Conservation (phyloP, 306 rosid species). For the Quercus gilva region DNA sequence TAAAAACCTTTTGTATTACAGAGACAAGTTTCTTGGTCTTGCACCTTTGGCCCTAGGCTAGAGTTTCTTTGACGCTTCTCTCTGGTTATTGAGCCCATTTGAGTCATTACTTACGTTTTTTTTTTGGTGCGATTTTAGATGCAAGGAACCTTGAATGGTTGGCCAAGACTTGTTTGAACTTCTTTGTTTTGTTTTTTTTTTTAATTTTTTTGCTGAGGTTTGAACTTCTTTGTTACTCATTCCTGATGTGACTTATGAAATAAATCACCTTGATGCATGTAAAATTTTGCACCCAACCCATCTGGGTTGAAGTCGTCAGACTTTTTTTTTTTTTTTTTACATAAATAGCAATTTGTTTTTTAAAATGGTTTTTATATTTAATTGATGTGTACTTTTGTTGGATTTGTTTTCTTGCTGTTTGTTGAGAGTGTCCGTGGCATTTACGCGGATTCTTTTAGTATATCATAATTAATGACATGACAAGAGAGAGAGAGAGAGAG, state of each 20-base stretch:
- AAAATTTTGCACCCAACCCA: not conserved
- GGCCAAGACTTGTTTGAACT: not conserved
- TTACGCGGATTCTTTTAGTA: not conserved
- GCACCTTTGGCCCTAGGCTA: not conserved
- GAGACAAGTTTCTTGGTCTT: not conserved
- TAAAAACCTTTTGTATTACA: not conserved
- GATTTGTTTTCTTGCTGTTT: slow-evolving; percentile 46
- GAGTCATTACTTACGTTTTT: not conserved
- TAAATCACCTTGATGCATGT: not conserved
- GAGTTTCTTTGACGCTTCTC: not conserved
- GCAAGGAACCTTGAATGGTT: not conserved
- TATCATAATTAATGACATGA: not conserved
- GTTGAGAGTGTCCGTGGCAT: slow-evolving; percentile 36
- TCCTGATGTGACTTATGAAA: not conserved
- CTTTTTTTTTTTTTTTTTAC: not conserved
- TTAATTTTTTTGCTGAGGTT: no score
- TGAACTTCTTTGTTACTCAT: not conserved
- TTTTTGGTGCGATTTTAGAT: not conserved
- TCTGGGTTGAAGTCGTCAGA: not conserved
- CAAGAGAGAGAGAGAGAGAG: not conserved
- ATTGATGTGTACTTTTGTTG: not conserved
- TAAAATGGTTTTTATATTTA: not conserved
- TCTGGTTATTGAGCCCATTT: not conserved
- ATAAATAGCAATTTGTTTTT: not conserved
- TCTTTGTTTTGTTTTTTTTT: not conserved